Percentiles rank a stretch among this genome's conserved stretches.
Conservation (phyloP, 2,329 filamentous ascomycete genomes). For the Nothophaeocryptopus gaeumannii region DNA sequence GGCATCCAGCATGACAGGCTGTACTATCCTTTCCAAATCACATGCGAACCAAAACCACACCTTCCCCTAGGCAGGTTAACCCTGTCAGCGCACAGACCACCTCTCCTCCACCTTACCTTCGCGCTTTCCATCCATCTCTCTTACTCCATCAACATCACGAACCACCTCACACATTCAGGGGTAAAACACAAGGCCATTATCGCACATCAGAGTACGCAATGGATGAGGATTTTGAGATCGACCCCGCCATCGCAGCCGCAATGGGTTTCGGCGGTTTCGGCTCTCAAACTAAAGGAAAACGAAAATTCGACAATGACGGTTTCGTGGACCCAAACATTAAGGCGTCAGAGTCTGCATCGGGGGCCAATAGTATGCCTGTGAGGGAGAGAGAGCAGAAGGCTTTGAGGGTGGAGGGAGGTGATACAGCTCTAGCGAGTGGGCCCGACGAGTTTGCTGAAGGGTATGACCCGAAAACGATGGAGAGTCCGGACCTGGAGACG, state of each 20-base stretch:
- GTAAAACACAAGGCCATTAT: no score
- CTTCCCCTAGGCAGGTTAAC: no score
- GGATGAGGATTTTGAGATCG: conserved; percentile 40
- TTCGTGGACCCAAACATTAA: conserved; percentile 41
- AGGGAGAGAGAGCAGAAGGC: conserved; percentile 8
- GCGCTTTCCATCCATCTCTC: no score
- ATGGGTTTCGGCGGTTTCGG: conserved; percentile 77
- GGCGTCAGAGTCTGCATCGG: conserved; percentile 35
- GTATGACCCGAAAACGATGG: conserved; percentile 8
- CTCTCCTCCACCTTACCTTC: no score
- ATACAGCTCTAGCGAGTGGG: background rate
- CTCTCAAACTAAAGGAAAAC: conserved; percentile 62
- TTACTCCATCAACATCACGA: no score
- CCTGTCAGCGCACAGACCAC: no score
- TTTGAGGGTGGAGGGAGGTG: background rate
- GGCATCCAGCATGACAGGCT: no score
- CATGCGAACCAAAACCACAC: no score
- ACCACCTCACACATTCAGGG: no score
- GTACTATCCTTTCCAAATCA: no score
- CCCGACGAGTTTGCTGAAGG: background rate
- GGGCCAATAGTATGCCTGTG: conserved; percentile 30
- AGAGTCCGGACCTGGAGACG: conserved; percentile 34
- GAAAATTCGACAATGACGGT: conserved; percentile 58
- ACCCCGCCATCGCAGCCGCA: conserved; percentile 60
- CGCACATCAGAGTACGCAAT: background rate